Evolutionary conservation across 2,329 filamentous ascomycete species (phyloP).

Genomic region (Aspergillus neotritici): DNA sequence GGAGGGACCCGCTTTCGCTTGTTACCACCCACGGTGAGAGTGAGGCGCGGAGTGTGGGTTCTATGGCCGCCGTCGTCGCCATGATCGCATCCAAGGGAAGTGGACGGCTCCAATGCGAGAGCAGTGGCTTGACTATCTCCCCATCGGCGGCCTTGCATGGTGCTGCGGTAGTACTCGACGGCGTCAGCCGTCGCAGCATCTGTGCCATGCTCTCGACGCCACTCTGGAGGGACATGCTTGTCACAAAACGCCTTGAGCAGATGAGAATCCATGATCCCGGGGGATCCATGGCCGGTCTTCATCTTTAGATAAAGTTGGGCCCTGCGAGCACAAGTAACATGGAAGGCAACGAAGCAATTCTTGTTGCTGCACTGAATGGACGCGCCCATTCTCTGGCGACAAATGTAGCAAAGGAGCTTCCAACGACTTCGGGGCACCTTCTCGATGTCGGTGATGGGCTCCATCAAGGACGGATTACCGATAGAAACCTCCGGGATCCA

Average conservation of each 20-base stretch:
- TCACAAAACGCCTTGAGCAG: conserved; percentile 93
- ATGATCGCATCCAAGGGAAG: conserved; percentile 53
- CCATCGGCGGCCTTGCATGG: conserved; percentile 86
- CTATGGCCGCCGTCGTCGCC: conserved; percentile 40
- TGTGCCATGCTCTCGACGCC: conserved; percentile 79
- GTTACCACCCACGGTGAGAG: conserved; percentile 51
- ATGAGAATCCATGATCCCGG: conserved; percentile 72
- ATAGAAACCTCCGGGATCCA: conserved; percentile 98
- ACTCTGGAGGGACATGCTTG: conserved; percentile 86
- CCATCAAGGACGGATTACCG: conserved; percentile 95
- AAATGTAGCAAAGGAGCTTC: conserved; percentile 94
- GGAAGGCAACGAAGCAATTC: conserved; percentile 92
- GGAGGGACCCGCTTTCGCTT: conserved; percentile 51
- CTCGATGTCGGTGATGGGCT: conserved; percentile 95
- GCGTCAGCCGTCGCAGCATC: conserved; percentile 73
- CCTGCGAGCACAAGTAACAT: conserved; percentile 88
- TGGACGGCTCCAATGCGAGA: conserved; percentile 69
- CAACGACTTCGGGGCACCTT: conserved; percentile 93
- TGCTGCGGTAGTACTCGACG: conserved; percentile 80
- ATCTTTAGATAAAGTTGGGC: conserved; percentile 88
- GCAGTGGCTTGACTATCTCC: conserved; percentile 83
- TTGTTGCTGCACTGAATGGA: conserved; percentile 99
- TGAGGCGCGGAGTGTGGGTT: conserved; percentile 44
- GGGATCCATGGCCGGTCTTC: conserved; percentile 81
- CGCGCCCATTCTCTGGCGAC: conserved; percentile 93